These are phyloP conservation scores for Capsella rubella DNA, from an alignment of 441 rosid genomes.

Conservation along the genomic window DNA sequence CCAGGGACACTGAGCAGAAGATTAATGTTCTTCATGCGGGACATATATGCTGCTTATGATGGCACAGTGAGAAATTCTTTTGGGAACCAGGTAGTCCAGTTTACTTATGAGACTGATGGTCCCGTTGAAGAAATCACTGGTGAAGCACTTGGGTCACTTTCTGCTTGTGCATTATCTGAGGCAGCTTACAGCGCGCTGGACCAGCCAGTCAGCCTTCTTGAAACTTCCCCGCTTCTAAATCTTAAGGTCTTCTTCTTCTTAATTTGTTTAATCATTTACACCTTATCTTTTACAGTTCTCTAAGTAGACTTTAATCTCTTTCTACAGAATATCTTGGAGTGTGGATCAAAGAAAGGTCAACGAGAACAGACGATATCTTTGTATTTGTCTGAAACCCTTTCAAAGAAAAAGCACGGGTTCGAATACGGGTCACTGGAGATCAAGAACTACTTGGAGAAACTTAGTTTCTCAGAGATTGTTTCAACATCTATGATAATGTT, in stretches of 20 bases:
- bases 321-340: constrained; percentile 83
- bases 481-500: constrained; percentile 79
- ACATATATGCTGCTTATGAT: constrained; percentile 75
- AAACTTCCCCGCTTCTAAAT: constrained; percentile 90
- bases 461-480: constrained; percentile 75
- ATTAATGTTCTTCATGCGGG: constrained; percentile 96
- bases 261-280: neutral
- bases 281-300: neutral
- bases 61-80: constrained; percentile 91
- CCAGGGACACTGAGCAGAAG: constrained; percentile 90
- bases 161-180: constrained; percentile 93
- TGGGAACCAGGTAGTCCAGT: constrained; percentile 85
- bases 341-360: constrained; percentile 75
- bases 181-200: constrained; percentile 98
- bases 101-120: constrained; percentile 59
- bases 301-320: neutral
- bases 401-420: constrained; percentile 81
- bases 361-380: constrained; percentile 69
- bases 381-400: constrained; percentile 79
- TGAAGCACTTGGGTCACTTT: constrained; percentile 80
- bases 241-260: constrained; percentile 71
- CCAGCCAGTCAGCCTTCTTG: constrained; percentile 92
- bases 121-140: constrained; percentile 51
- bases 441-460: constrained; percentile 82
- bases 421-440: constrained; percentile 84